Base-by-base conservation (phyloP, 108 stramenopile species). In the Seminavis robusta region DNA sequence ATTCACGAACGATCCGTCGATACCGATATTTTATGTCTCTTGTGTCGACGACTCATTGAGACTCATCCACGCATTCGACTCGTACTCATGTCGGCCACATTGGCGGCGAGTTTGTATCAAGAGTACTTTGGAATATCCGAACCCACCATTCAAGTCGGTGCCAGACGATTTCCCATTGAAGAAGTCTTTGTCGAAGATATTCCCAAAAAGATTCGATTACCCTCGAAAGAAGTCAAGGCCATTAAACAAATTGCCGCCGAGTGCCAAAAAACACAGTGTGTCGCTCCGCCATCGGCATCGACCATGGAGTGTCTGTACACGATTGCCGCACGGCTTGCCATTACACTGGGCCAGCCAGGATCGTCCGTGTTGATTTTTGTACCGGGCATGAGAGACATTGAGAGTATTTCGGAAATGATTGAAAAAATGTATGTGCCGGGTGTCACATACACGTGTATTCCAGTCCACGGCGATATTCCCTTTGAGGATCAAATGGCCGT, bases 301-400 rank as follows among this genome's bases (percentile, higher is more conserved):
- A 45, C 56, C 36, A 71, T 89, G 60, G 61, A 80, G 25, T 67
- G 76, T 13, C 42, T 83, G 27, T 67, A 63, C 21, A 30, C 53
- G 0, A 53, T 92, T 16, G 78, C 81, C 1, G 52, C 73, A 16
- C 63, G 63, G 19, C 52, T 86, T 6, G 70, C 83, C 7, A 49
- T 67, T 4, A 50, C 60, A 7, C 82, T 88, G 19, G 90, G 83
- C n/a, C 26, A 56, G 13, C 67, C 80, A 36, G 87, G 90, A 0
- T 69, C 83, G 0, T 81, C 94, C 7, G 83, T 98, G 20, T 70
- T 99, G 9, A 94, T 99, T 33, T 99, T 99, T 67, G 89, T 99
- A 21, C 91, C 97, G 5, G 98, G 98, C 16, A 93, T 97, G 88
- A 67, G 58, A 36, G 98, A 99, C 47, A 99, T 99, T 30, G 55